A percentile compares a stretch with the other conserved stretches of the same genome.
phyloP scores from a whole-genome alignment of 2,329 filamentous ascomycete genomes.

The Parascedosporium putredinis region DNA sequence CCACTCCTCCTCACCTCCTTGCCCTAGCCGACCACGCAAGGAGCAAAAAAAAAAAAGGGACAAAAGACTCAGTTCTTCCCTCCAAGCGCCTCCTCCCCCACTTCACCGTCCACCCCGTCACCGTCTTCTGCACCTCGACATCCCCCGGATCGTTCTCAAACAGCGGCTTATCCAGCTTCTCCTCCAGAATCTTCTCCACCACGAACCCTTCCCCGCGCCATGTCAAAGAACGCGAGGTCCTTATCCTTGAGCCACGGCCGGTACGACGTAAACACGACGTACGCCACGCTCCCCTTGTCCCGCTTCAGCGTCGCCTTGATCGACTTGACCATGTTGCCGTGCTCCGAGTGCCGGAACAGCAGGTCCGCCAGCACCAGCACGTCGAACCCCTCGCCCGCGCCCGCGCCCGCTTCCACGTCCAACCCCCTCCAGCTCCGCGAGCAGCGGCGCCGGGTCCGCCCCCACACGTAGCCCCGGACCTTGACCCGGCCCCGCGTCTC shows the following conservation, averaged over 20 bases:
- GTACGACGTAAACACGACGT: slow-evolving; percentile 93
- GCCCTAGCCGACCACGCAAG: too few species aligned
- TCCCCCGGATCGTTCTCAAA: slow-evolving; percentile 86
- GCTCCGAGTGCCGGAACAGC: slow-evolving; percentile 84
- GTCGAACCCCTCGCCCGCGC: slow-evolving; percentile 49
- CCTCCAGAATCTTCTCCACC: slow-evolving; percentile 73
- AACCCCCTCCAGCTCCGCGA: slow-evolving; percentile 47
- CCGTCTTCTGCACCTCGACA: slow-evolving; percentile 68
- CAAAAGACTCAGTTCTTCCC: not conserved
- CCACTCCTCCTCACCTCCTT: too few species aligned
- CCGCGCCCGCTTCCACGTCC: too few species aligned
- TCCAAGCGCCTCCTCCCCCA: slow-evolving; percentile 41
- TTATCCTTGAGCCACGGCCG: slow-evolving; percentile 80
- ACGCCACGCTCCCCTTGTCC: slow-evolving; percentile 47
- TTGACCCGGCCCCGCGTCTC: slow-evolving; percentile 29
- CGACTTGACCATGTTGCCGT: slow-evolving; percentile 63
- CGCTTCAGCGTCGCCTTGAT: slow-evolving; percentile 56
- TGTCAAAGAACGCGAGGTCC: slow-evolving; percentile 77
- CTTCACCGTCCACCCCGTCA: slow-evolving; percentile 64
- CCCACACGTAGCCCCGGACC: slow-evolving; percentile 76
- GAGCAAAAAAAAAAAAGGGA: too few species aligned
- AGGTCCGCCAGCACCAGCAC: slow-evolving; percentile 79
- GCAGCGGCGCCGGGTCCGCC: slow-evolving; percentile 50
- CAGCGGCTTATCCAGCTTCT: slow-evolving; percentile 73
- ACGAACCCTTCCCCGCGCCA: slow-evolving; percentile 58